Evolutionary conservation across 1,284 basidiomycete genomes (phyloP).

Genomic region (Porodaedalea pini): DNA sequence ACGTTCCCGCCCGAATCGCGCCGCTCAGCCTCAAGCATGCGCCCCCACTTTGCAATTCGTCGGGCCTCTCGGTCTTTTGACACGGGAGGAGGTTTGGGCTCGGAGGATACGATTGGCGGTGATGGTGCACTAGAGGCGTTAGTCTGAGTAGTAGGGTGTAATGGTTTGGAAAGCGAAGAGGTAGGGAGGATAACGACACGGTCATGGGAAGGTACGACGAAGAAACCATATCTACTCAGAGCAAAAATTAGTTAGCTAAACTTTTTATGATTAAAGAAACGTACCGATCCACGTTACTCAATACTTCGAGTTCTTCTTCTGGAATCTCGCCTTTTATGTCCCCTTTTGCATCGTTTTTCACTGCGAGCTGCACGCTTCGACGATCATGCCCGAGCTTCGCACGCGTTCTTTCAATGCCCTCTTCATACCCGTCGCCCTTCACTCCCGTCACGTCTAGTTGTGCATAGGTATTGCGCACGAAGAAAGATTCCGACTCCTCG

Average conservation of each 20-base stretch:
- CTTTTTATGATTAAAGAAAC: constrained; percentile 31
- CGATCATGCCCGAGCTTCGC: constrained; percentile 46
- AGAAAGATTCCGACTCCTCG: constrained; percentile 83
- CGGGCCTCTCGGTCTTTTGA: constrained; percentile 60
- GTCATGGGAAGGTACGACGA: constrained; percentile 70
- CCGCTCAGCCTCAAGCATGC: constrained; percentile 72
- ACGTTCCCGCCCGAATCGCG: constrained; percentile 78
- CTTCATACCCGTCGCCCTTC: constrained; percentile 87
- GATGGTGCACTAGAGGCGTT: constrained; percentile 27
- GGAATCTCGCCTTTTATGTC: constrained; percentile 57
- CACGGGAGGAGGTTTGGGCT: constrained; percentile 44
- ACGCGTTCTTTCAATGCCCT: constrained; percentile 89
- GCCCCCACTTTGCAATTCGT: constrained; percentile 83
- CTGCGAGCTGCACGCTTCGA: constrained; percentile 53
- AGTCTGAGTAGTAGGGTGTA: constrained; percentile 38
- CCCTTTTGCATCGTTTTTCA: constrained; percentile 55
- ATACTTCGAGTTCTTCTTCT: constrained; percentile 60
- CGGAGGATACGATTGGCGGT: constrained; percentile 37
- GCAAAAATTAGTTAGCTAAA: constrained; percentile 10
- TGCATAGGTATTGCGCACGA: constrained; percentile 87
- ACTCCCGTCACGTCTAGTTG: constrained; percentile 81
- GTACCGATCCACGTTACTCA: constrained; percentile 79
- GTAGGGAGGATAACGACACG: constrained; percentile 68
- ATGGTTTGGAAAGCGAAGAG: constrained; percentile 58
- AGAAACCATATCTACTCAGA: constrained; percentile 79